phyloP scores from a whole-genome alignment of 108 stramenopile genomes.

The Pseudonitzschia pungens region DNA sequence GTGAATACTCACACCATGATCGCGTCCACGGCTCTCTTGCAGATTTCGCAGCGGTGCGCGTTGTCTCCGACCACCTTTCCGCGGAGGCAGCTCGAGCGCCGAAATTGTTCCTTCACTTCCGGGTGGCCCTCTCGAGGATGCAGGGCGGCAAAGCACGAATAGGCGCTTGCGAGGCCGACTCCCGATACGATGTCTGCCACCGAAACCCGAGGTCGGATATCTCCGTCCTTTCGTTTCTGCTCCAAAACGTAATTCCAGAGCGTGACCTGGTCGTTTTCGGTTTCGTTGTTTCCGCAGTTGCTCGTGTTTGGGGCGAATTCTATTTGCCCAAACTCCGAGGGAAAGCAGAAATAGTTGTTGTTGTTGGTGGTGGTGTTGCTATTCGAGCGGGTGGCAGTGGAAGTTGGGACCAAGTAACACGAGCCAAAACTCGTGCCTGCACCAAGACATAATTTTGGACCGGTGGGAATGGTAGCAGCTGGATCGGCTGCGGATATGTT shows the following conservation, averaged over 20 bases:
- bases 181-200: conserved; percentile 89
- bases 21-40: conserved; percentile 41
- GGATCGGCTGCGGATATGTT: conserved; percentile 6
- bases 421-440: conserved; percentile 90
- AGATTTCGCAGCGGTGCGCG: conserved; percentile 33
- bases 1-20: conserved; percentile 29
- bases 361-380: no score
- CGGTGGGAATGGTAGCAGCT: conserved; percentile 25
- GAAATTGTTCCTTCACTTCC: conserved; percentile 52
- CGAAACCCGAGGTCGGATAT: conserved; percentile 57
- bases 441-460: conserved; percentile 76
- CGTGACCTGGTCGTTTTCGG: conserved; percentile 53
- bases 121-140: conserved; percentile 61
- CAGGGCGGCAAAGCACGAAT: conserved; percentile 74
- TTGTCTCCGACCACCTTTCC: conserved; percentile 55
- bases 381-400: no score
- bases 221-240: conserved; percentile 20
- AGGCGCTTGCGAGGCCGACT: conserved; percentile 82
- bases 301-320: conserved; percentile 72
- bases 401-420: conserved; percentile 61
- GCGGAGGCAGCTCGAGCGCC: conserved; percentile 45
- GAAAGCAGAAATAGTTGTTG: conserved; percentile 46
- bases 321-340: conserved; percentile 87
- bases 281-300: neutral
- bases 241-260: conserved; percentile 53